Percentiles rank a stretch among this genome's conserved stretches.
Conservation (phyloP, 345 rosid species). For the Aquilaria sinensis region DNA sequence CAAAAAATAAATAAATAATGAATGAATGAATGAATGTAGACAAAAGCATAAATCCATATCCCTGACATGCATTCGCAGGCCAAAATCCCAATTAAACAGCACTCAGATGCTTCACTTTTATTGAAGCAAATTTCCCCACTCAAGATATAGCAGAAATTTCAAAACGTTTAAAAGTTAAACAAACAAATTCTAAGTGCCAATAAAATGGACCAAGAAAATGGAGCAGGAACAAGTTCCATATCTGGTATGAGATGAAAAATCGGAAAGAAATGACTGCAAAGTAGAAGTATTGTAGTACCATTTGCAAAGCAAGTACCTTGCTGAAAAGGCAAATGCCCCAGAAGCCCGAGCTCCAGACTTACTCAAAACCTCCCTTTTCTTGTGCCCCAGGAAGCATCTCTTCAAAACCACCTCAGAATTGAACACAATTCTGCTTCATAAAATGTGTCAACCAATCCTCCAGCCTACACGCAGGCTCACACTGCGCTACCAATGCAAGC, state of each 20-base stretch:
- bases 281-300: background rate
- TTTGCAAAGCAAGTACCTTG: conserved; percentile 19
- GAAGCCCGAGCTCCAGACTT: conserved; percentile 24
- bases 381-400: conserved; percentile 14
- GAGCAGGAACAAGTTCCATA: conserved; percentile 1
- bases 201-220: background rate
- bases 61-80: background rate
- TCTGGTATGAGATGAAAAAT: background rate
- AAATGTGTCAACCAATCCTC: conserved; percentile 1
- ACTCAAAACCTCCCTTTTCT: conserved; percentile 16
- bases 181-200: background rate
- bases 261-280: conserved; percentile 1
- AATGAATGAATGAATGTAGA: background rate
- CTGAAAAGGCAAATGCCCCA: conserved; percentile 28
- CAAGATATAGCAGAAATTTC: background rate
- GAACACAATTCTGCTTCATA: conserved; percentile 6
- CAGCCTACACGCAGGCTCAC: conserved; percentile 4
- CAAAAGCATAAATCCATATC: background rate
- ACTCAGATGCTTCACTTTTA: background rate
- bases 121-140: background rate
- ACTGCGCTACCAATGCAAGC: background rate
- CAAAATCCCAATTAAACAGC: background rate
- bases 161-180: background rate
- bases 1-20: too few species aligned
- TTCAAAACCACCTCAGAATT: conserved; percentile 10